A percentile compares a stretch with the other conserved stretches of the same genome.
These are phyloP conservation scores for Coemansia sp. DNA, from an alignment of 192 early-diverging fungal genomes.

Conservation along the genomic window DNA sequence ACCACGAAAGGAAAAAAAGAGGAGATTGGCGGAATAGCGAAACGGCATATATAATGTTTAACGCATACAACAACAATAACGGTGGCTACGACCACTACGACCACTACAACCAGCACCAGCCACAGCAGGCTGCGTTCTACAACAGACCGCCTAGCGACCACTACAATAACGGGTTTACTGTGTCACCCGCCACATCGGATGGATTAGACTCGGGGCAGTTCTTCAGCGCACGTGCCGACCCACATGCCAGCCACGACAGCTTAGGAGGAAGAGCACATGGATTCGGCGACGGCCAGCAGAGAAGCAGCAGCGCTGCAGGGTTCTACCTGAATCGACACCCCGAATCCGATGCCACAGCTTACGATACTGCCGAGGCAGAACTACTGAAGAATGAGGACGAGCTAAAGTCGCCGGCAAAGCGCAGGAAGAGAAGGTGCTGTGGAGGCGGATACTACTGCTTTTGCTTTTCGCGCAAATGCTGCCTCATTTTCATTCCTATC, in stretches of 20 bases:
- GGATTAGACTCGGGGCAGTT: slow-evolving; percentile 4
- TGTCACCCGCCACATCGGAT: slow-evolving; percentile 1
- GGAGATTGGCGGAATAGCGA: neutral
- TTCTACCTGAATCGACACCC: slow-evolving; percentile 20
- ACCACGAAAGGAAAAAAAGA: too few relatives aligned
- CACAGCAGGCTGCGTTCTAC: neutral
- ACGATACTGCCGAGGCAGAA: slow-evolving; percentile 2
- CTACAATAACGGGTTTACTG: neutral
- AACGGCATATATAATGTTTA: neutral
- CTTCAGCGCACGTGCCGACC: slow-evolving; percentile 4
- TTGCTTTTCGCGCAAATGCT: slow-evolving; percentile 50
- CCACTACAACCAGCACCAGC: neutral
- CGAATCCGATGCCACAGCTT: slow-evolving; percentile 21
- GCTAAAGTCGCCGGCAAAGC: slow-evolving; percentile 25
- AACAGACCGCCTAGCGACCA: slow-evolving; percentile 10
- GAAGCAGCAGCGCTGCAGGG: neutral
- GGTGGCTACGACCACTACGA: neutral
- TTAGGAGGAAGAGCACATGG: neutral
- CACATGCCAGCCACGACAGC: neutral
- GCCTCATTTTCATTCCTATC: slow-evolving; percentile 45
- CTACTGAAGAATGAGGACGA: slow-evolving; percentile 9
- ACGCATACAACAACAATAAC: neutral
- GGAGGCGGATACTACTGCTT: slow-evolving; percentile 55
- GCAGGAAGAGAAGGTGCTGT: slow-evolving; percentile 30
- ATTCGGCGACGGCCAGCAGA: neutral